Conservation (phyloP, 2,329 filamentous ascomycete species). For the Parastagonospora nodorum region DNA sequence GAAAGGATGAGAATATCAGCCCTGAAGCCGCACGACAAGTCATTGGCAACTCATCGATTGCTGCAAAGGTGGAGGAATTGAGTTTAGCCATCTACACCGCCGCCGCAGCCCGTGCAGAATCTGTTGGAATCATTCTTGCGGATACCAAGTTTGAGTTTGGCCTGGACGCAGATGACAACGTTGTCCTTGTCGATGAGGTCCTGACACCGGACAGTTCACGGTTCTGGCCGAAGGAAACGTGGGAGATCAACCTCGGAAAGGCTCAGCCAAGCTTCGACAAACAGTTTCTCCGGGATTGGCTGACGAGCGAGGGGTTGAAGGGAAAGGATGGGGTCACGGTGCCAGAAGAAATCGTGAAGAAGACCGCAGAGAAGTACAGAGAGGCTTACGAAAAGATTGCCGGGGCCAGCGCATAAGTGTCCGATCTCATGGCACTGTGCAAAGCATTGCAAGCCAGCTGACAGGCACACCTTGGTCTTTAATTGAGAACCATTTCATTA, state of each 20-base stretch:
- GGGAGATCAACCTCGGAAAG: slow-evolving; percentile 66
- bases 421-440: too few relatives aligned
- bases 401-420: slow-evolving; percentile 41
- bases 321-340: slow-evolving; percentile 74
- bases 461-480: too few relatives aligned
- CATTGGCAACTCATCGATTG: slow-evolving; percentile 69
- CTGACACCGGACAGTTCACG: slow-evolving; percentile 76
- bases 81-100: slow-evolving; percentile 67
- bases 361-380: slow-evolving; percentile 73
- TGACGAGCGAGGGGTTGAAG: slow-evolving; percentile 74
- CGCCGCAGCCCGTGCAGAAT: slow-evolving; percentile 66
- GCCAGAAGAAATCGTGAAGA: slow-evolving; percentile 70
- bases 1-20: slow-evolving; percentile 85
- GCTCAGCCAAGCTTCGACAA: slow-evolving; percentile 89
- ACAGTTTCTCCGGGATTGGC: slow-evolving; percentile 75
- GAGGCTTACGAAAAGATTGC: slow-evolving; percentile 76
- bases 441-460: background rate
- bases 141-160: slow-evolving; percentile 82
- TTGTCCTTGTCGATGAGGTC: slow-evolving; percentile 83
- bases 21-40: slow-evolving; percentile 61
- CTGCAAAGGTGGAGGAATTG: slow-evolving; percentile 67
- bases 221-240: slow-evolving; percentile 81
- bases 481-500: too few relatives aligned
- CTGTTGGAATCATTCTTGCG: slow-evolving; percentile 75
- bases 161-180: slow-evolving; percentile 63